Conservation (phyloP, 768 basidiomycete genomes). For the Cubamyces lactineus region DNA sequence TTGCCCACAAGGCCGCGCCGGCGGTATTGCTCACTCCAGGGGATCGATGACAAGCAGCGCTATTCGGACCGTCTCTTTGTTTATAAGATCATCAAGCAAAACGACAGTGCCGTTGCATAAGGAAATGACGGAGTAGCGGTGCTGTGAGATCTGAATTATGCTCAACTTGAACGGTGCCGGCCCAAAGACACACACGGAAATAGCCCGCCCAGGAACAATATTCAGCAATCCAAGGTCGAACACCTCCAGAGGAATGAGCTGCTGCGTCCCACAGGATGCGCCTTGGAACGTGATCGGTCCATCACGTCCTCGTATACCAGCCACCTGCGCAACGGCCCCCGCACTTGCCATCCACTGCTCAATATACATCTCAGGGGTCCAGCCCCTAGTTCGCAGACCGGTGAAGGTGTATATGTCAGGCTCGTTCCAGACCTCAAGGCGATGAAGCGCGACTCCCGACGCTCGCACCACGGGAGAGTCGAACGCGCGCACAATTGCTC, state of each 20-base stretch:
- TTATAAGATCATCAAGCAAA: slow-evolving; percentile 66
- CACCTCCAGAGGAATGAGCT: slow-evolving; percentile 64
- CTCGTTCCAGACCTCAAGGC: slow-evolving; percentile 40
- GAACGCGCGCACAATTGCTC: slow-evolving; percentile 37
- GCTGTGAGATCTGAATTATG: slow-evolving; percentile 57
- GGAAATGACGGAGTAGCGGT: slow-evolving; percentile 58
- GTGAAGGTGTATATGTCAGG: slow-evolving; percentile 38
- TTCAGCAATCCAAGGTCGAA: slow-evolving; percentile 55
- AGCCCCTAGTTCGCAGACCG: slow-evolving; percentile 31
- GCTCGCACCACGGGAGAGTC: slow-evolving; percentile 23
- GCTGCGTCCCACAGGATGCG: slow-evolving; percentile 32
- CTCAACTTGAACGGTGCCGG: no score
- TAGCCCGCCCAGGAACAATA: slow-evolving; percentile 50
- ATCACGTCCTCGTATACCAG: slow-evolving; percentile 17
- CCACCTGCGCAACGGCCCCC: slow-evolving; percentile 28
- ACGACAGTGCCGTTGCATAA: slow-evolving; percentile 53
- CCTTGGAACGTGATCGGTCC: slow-evolving; percentile 32
- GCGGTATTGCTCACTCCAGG: slow-evolving; percentile 68
- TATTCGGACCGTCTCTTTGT: slow-evolving; percentile 51
- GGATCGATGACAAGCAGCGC: slow-evolving; percentile 45
- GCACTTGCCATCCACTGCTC: slow-evolving; percentile 34
- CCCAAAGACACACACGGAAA: slow-evolving; percentile 53
- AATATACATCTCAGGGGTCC: slow-evolving; percentile 35
- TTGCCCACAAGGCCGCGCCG: slow-evolving; percentile 68
- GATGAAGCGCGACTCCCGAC: slow-evolving; percentile 35